A percentile compares a stretch with the other conserved stretches of the same genome.
phyloP scores from a whole-genome alignment of 805 yeast species.

The Barnettozyma botsteinii region DNA sequence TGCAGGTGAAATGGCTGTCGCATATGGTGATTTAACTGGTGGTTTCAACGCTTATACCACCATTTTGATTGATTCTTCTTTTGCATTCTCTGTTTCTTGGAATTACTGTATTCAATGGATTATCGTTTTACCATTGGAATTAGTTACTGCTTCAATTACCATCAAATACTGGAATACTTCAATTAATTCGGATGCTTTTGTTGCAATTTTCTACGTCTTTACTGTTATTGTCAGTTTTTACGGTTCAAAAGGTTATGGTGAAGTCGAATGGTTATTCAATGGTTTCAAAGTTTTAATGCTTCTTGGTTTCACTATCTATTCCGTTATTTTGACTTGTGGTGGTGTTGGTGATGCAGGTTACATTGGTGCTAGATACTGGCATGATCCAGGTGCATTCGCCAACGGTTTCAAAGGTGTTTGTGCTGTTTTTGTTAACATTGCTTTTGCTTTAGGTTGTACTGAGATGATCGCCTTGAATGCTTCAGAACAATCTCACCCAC shows the following conservation, averaged over 20 bases:
- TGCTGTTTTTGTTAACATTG: constrained; percentile 48
- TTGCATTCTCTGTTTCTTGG: constrained; percentile 58
- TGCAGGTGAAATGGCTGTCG: constrained; percentile 64
- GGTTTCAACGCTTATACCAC: constrained; percentile 57
- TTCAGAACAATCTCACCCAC: constrained; percentile 41
- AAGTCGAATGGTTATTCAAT: constrained; percentile 61
- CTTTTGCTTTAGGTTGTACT: constrained; percentile 58
- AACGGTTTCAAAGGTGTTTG: constrained; percentile 52
- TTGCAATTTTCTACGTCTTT: constrained; percentile 44
- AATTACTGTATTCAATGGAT: constrained; percentile 61
- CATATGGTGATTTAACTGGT: constrained; percentile 52
- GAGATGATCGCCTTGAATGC: constrained; percentile 55
- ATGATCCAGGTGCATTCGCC: constrained; percentile 47
- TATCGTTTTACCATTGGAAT: constrained; percentile 55
- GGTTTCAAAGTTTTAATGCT: constrained; percentile 58
- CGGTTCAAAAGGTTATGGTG: constrained; percentile 56
- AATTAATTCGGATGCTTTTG: constrained; percentile 55
- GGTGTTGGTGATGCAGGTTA: constrained; percentile 39
- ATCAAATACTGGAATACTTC: constrained; percentile 50
- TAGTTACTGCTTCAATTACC: constrained; percentile 61
- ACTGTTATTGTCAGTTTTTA: constrained; percentile 42
- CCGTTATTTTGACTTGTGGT: constrained; percentile 39
- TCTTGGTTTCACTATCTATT: constrained; percentile 51
- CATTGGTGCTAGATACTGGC: constrained; percentile 48
- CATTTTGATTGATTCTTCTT: constrained; percentile 48